Evolutionary conservation across 2,329 filamentous ascomycete species (phyloP), one percentile per base, ranked within the genome.

Genomic region (Podosphaera xanthii): DNA sequence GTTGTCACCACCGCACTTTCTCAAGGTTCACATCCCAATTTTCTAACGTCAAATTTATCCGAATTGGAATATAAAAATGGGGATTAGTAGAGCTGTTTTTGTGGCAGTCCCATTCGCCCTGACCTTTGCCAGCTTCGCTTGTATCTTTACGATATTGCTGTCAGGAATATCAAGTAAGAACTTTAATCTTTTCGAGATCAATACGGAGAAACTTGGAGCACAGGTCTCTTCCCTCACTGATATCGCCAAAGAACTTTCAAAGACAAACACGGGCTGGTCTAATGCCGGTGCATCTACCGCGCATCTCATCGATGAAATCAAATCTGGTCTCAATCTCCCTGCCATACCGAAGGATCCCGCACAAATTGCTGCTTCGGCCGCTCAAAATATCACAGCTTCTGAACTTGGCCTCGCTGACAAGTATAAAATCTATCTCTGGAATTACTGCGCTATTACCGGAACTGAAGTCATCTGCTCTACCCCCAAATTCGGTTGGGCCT

Each of bases 71-170:
- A 40, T 54, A 66, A 75, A 62, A 40, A 86, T 86, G 83, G 82
- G 81, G 63, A 76, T 79, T 68, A 90, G 87, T 65, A 81, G 91
- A 69, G 81, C 91, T 67, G 75, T 86, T 70, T 96, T 89, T 73
- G 92, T 97, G 72, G 80, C 86, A 72, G 75, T 89, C 75, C 91
- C 91, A 61, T 89, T 95, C 73, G 75, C 80, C 63, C 78, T 95
- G 68, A 91, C 87, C 30, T 73, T 92, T 66, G 85, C 78, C 63
- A 84, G 86, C 61, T 76, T 96, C 67, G 73, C 92, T 66, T 85
- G 84, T 65, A 71, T 84, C 63, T 71, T 82, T 62, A 73, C 82
- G 54, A 78, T 75, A 14, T 75, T 76, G 53, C 74, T 81, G 57
- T 74, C 75, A 35, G 79, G 78, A 60, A 73, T 82, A 44, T 71